phyloP scores from a whole-genome alignment of 108 stramenopile species.

The Skeletonema grethae region DNA sequence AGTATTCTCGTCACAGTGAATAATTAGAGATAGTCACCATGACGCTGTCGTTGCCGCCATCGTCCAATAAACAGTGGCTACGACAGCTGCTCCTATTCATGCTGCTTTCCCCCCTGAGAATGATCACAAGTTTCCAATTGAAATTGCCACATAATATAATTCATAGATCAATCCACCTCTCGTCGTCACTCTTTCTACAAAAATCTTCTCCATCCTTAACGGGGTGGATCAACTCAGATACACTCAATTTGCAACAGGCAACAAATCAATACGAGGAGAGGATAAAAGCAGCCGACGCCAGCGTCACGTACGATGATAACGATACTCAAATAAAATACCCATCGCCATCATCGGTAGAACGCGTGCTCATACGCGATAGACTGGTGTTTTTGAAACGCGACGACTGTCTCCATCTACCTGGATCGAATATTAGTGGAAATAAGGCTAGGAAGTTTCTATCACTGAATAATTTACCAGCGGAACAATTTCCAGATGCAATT shows the following conservation, averaged over 20 bases:
- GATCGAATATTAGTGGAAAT: slow-evolving; percentile 78
- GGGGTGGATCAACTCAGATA: slow-evolving; percentile 26
- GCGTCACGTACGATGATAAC: background rate
- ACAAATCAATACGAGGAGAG: background rate
- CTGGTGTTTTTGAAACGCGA: slow-evolving; percentile 78
- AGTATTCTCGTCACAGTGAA: too few species aligned
- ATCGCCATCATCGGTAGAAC: slow-evolving; percentile 69
- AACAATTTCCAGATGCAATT: slow-evolving; percentile 69
- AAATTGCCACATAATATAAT: background rate
- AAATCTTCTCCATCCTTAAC: background rate
- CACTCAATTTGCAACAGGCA: background rate
- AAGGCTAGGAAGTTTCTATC: slow-evolving; percentile 84
- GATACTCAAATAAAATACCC: slow-evolving; percentile 23
- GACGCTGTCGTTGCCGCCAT: background rate
- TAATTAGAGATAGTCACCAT: too few species aligned
- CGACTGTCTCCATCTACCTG: slow-evolving; percentile 63
- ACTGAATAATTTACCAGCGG: slow-evolving; percentile 55
- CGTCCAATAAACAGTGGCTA: background rate
- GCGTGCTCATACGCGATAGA: slow-evolving; percentile 55
- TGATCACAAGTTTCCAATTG: background rate
- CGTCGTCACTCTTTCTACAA: background rate
- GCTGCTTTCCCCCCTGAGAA: background rate
- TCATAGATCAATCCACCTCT: background rate
- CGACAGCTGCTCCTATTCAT: background rate
- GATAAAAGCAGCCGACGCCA: background rate